These are phyloP conservation scores for Scalesia atractyloides DNA, from an alignment of 129 eudicot species.

Conservation along the genomic window DNA sequence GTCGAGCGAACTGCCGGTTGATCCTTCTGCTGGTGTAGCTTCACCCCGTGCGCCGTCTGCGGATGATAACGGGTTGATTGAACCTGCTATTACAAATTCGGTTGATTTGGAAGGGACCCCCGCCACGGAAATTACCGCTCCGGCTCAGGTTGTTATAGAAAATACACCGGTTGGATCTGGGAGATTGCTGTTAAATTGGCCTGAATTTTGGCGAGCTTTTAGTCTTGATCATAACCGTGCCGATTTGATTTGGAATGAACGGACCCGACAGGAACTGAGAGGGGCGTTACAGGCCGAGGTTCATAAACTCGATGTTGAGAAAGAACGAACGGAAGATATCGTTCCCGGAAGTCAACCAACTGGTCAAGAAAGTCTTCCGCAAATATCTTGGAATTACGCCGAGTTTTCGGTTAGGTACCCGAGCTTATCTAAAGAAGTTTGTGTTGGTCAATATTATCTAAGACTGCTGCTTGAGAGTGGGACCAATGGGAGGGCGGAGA, in stretches of 20 bases:
- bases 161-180: slow-evolving; percentile 91
- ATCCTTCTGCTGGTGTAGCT: slow-evolving; percentile 40
- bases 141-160: slow-evolving; percentile 97
- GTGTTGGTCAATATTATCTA: slow-evolving; percentile 94
- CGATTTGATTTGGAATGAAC: slow-evolving; percentile 96
- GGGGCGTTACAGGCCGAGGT: slow-evolving; percentile 91
- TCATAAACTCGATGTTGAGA: slow-evolving; percentile 90
- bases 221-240: slow-evolving; percentile 98
- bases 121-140: slow-evolving; percentile 62
- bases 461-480: slow-evolving; percentile 94
- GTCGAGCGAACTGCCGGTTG: slow-evolving; percentile 40
- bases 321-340: slow-evolving; percentile 89
- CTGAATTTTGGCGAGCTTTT: slow-evolving; percentile 96
- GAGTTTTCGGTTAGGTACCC: slow-evolving; percentile 89
- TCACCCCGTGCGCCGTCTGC: slow-evolving; percentile 45
- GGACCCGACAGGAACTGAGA: slow-evolving; percentile 87
- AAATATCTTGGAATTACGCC: slow-evolving; percentile 93
- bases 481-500: slow-evolving; percentile 66
- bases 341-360: slow-evolving; percentile 62
- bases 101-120: slow-evolving; percentile 52
- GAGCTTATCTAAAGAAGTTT: slow-evolving; percentile 94
- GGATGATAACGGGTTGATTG: slow-evolving; percentile 35
- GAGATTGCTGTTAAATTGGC: slow-evolving; percentile 87
- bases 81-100: slow-evolving; percentile 44
- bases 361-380: slow-evolving; percentile 72